Evolutionary conservation across 2,329 filamentous ascomycete genomes (phyloP).

Genomic region (Tolypocladium ophioglossoides): DNA sequence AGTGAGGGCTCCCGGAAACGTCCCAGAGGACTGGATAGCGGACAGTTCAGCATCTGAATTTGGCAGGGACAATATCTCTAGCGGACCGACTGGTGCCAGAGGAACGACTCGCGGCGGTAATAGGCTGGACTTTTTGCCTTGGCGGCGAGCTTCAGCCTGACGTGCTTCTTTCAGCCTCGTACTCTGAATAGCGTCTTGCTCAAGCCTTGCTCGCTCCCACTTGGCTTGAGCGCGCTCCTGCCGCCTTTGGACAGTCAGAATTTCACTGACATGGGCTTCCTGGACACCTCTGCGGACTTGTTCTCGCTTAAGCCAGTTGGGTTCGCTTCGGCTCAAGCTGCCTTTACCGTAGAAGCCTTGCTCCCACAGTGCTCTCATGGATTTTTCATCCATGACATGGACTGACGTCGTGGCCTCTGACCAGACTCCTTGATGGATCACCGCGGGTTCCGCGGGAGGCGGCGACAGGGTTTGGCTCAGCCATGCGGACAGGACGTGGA

Average conservation of each 20-base stretch:
- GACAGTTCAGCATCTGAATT: constrained; percentile 36
- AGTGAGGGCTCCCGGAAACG: not conserved
- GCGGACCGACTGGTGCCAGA: constrained; percentile 32
- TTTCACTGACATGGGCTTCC: constrained; percentile 65
- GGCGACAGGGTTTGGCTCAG: constrained; percentile 61
- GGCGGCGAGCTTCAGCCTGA: constrained; percentile 11
- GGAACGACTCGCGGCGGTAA: not conserved
- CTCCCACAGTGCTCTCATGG: constrained; percentile 81
- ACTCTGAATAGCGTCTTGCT: constrained; percentile 73
- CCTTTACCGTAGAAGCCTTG: constrained; percentile 97
- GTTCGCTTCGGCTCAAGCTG: constrained; percentile 84
- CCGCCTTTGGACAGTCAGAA: constrained; percentile 64
- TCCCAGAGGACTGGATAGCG: not conserved
- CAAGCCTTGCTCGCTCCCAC: constrained; percentile 79
- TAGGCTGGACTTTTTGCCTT: constrained; percentile 5
- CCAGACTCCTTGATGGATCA: constrained; percentile 64
- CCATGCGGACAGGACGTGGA: constrained; percentile 72
- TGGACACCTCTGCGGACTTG: constrained; percentile 58
- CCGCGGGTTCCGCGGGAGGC: constrained; percentile 51
- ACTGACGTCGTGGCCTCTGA: constrained; percentile 74
- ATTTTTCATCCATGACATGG: constrained; percentile 66
- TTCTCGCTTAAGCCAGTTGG: constrained; percentile 81
- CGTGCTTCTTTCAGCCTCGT: constrained; percentile 41
- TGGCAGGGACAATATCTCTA: constrained; percentile 39
- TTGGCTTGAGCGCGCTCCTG: constrained; percentile 78